Percentiles rank a stretch among this genome's conserved stretches.
These are phyloP conservation scores for Stachybotrys echinatus DNA, from an alignment of 2,329 filamentous ascomycete species.

Conservation along the genomic window DNA sequence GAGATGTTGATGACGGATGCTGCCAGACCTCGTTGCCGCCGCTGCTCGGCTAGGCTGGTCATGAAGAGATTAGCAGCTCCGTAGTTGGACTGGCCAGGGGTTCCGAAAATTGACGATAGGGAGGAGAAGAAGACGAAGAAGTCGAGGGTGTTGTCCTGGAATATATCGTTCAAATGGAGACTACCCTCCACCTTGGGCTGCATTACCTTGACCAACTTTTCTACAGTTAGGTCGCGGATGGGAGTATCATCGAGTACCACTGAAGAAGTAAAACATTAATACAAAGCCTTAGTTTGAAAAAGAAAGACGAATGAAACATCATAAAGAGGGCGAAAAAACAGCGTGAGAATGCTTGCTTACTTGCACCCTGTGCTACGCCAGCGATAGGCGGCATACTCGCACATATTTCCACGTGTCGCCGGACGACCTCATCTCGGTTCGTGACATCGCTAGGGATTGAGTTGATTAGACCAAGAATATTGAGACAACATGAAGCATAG, in stretches of 20 bases:
- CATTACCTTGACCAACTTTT: slow-evolving; percentile 19
- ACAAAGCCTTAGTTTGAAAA: too few relatives aligned
- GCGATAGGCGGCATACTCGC: slow-evolving; percentile 25
- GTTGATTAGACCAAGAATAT: neutral
- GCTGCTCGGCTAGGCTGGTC: slow-evolving; percentile 18
- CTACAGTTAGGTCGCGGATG: slow-evolving; percentile 23
- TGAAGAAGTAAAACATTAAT: neutral
- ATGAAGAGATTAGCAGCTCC: slow-evolving; percentile 32
- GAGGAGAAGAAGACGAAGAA: slow-evolving; percentile 39
- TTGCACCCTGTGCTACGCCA: slow-evolving; percentile 37
- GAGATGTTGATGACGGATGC: slow-evolving; percentile 33
- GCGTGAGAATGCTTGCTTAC: neutral
- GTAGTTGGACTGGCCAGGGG: slow-evolving; percentile 30
- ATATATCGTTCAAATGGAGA: slow-evolving; percentile 22
- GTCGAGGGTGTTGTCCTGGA: slow-evolving; percentile 22
- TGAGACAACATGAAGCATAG: neutral
- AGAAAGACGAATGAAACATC: neutral
- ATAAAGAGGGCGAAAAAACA: neutral
- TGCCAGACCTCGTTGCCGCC: slow-evolving; percentile 24
- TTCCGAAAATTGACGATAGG: slow-evolving; percentile 24
- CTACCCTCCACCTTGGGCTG: slow-evolving; percentile 33
- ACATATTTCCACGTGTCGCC: slow-evolving; percentile 7
- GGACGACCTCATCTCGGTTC: slow-evolving; percentile 3
- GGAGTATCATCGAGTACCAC: slow-evolving; percentile 33
- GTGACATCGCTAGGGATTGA: slow-evolving; percentile 4